A percentile compares a stretch with the other conserved stretches of the same genome.
phyloP scores from a whole-genome alignment of 352 stramenopile genomes.

The Phytophthora ramorum region DNA sequence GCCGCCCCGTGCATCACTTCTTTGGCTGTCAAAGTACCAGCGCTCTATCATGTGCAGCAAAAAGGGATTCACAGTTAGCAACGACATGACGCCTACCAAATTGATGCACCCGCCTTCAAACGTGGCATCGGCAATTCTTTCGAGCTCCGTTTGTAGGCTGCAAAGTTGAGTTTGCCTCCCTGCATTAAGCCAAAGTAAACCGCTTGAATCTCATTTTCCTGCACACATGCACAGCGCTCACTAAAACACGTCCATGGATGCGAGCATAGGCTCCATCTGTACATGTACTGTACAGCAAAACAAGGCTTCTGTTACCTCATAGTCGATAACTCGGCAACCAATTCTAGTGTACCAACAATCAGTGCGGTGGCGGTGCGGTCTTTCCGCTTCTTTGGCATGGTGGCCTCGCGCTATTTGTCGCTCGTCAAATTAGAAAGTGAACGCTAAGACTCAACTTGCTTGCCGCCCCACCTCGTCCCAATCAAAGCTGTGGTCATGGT shows the following conservation, averaged over 20 bases:
- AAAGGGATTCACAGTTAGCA: neutral
- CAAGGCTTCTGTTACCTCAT: too few species aligned
- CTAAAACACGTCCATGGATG: constrained; percentile 17
- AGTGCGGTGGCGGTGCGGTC: constrained; percentile 3
- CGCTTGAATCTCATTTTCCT: neutral
- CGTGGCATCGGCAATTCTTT: constrained; percentile 37
- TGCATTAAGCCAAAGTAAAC: constrained; percentile 1
- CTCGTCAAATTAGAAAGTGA: neutral
- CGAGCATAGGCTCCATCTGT: constrained; percentile 28
- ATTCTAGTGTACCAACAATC: constrained; percentile 8
- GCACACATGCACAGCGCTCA: neutral
- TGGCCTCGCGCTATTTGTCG: neutral
- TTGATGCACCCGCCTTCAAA: constrained; percentile 47
- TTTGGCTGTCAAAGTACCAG: constrained; percentile 81
- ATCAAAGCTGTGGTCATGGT: neutral
- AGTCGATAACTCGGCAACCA: too few species aligned
- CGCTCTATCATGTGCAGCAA: constrained; percentile 50
- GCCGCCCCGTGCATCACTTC: constrained; percentile 38
- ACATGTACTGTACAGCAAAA: constrained; percentile 12
- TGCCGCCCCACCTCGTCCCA: neutral
- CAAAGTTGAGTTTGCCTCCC: constrained; percentile 55
- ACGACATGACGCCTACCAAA: neutral
- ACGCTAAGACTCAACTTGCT: neutral
- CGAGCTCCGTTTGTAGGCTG: constrained; percentile 57
- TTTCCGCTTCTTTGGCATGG: constrained; percentile 3